Conservation (phyloP, 2,329 filamentous ascomycete species). For the Fusarium sp. region DNA sequence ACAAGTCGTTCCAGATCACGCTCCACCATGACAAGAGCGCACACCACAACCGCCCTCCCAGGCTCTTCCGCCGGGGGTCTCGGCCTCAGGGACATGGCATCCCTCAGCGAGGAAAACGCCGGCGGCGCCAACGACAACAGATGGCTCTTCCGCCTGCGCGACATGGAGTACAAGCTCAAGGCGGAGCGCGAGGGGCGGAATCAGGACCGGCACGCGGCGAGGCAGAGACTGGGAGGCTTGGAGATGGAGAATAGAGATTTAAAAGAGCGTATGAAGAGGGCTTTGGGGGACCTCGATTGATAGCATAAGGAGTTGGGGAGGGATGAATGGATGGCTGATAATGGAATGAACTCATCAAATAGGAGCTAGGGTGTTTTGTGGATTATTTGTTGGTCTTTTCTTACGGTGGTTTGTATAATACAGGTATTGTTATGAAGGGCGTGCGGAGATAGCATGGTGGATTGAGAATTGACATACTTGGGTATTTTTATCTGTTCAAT, state of each 20-base stretch:
- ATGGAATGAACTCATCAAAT: conserved; percentile 28
- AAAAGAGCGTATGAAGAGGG: conserved; percentile 68
- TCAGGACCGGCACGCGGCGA: conserved; percentile 85
- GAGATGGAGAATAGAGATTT: conserved; percentile 79
- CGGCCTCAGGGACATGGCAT: conserved; percentile 48
- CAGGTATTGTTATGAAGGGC: conserved; percentile 34
- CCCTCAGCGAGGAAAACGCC: conserved; percentile 40
- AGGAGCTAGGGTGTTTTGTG: conserved; percentile 46
- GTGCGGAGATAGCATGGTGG: conserved; percentile 16
- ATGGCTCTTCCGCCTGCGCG: conserved; percentile 87
- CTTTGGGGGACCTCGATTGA: conserved; percentile 45
- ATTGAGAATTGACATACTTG: conserved; percentile 21
- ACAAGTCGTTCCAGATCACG: conserved; percentile 50
- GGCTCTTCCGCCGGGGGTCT: conserved; percentile 42
- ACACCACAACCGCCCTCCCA: conserved; percentile 48
- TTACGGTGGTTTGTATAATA: conserved; percentile 42
- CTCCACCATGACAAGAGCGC: conserved; percentile 51
- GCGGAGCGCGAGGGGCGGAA: conserved; percentile 88
- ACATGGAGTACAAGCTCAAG: conserved; percentile 89
- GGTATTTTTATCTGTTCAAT: conserved; percentile 5
- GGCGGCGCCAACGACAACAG: conserved; percentile 69
- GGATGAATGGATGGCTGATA: conserved; percentile 22
- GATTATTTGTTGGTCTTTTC: conserved; percentile 6
- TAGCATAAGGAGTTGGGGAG: conserved; percentile 16
- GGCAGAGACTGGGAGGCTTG: conserved; percentile 83